Conservation (phyloP, 2,329 filamentous ascomycete species). For the Paraphaeosphaeria minitans region DNA sequence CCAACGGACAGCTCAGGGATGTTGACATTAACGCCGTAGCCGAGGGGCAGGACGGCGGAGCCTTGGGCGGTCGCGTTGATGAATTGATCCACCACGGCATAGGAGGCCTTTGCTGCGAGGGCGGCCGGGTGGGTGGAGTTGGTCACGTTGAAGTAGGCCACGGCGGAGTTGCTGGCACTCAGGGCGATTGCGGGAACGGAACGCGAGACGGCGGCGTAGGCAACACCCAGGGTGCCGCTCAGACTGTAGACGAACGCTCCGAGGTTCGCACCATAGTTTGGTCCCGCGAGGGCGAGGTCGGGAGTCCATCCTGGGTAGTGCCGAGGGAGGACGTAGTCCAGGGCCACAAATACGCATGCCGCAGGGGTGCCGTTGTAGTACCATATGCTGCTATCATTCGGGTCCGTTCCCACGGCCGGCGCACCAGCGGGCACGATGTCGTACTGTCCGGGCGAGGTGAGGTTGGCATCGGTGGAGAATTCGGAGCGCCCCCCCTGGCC, state of each 20-base stretch:
- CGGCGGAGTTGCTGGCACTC: constrained; percentile 48
- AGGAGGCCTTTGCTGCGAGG: constrained; percentile 49
- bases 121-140: constrained; percentile 52
- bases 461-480: constrained; percentile 52
- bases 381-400: constrained; percentile 60
- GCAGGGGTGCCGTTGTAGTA: constrained; percentile 66
- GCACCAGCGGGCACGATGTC: constrained; percentile 54
- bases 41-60: constrained; percentile 49
- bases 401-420: constrained; percentile 58
- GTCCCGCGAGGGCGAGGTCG: constrained; percentile 61
- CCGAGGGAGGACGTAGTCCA: constrained; percentile 61
- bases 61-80: constrained; percentile 41
- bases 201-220: constrained; percentile 56
- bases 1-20: constrained; percentile 51
- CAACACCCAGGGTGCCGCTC: constrained; percentile 47
- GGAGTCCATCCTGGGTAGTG: constrained; percentile 49
- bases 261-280: constrained; percentile 61
- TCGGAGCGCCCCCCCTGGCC: constrained; percentile 53
- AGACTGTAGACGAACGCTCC: constrained; percentile 54
- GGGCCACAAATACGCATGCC: constrained; percentile 60
- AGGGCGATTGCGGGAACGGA: constrained; percentile 58
- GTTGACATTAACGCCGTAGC: constrained; percentile 59
- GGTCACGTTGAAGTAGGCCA: constrained; percentile 51
- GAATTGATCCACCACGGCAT: constrained; percentile 52
- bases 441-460: constrained; percentile 52